phyloP scores from a whole-genome alignment of 192 early-diverging fungal genomes.

The Piromyces finnis region DNA sequence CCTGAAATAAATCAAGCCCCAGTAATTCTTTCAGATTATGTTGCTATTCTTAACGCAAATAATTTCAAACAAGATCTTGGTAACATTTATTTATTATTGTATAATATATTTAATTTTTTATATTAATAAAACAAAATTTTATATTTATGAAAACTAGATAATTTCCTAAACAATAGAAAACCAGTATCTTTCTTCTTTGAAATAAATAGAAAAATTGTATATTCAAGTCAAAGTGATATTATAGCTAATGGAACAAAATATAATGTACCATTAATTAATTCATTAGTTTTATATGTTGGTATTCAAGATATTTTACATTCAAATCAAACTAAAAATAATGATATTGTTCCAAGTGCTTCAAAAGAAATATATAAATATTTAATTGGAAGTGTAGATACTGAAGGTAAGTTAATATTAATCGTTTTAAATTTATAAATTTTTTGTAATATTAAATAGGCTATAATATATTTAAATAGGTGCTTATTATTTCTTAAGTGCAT shows the following conservation, averaged over 20 bases:
- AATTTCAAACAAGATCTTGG: constrained; percentile 48
- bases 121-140: no score
- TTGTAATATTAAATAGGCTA: no score
- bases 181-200: constrained; percentile 37
- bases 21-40: constrained; percentile 71
- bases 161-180: constrained; percentile 39
- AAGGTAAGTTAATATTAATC: constrained; percentile 24
- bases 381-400: constrained; percentile 51
- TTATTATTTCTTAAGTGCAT: constrained; percentile 75
- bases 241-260: constrained; percentile 26
- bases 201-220: constrained; percentile 25
- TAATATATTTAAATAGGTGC: constrained; percentile 27
- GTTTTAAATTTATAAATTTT: no score
- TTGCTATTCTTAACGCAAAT: constrained; percentile 28
- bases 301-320: constrained; percentile 47
- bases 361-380: constrained; percentile 74
- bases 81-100: not conserved
- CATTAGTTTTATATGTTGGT: constrained; percentile 75
- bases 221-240: constrained; percentile 6
- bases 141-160: constrained; percentile 15
- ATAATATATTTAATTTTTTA: no score
- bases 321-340: constrained; percentile 6
- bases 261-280: constrained; percentile 63
- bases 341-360: constrained; percentile 22
- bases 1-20: constrained; percentile 79